Base-by-base conservation (phyloP, 139 green algal genomes). In the Zygnema cylindricum region DNA sequence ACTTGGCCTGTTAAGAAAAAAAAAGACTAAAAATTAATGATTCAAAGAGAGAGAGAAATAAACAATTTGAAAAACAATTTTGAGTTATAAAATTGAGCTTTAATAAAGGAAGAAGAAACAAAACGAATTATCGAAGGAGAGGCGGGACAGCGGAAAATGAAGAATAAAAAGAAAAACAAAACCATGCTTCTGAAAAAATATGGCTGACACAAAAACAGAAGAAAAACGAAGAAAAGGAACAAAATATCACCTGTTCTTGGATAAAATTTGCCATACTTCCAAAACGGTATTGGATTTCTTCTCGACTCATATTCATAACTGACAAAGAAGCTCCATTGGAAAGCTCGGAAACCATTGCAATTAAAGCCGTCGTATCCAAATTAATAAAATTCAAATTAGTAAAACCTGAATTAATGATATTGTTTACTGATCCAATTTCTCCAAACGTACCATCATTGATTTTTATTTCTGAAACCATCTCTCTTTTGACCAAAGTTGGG, bases 311-410 rank as follows among this genome's bases (percentile, higher is more conserved):
- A 16, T 16, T 21, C 16, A 16, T 35, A 16, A 81, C 16, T 16
- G 21, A 35, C 73, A 57, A 16, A 22, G 73, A 35, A 16, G 16
- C 73, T 35, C 73, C 73, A 38, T 81, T 81, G 73, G 73, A 57
- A 16, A 81, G 42, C 16, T 39, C 73, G 36, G 73, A 81, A 39
- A 81, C 73, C 16, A 81, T 35, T 38, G 73, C 73, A 11, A 81
- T 38, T 38, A 81, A 38, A 16, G 73, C 73, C 73, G 73, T 81
- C 73, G 73, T 81, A 38, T 81, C 73, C 22, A 81, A 21, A 38
- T 81, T 81, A 11, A 81, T 38, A 22, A 21, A 16, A 16, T 21
- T 21, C 73, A 11, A 32, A 35, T 38, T 38, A 16, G 16, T 38
- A 22, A 39, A 16, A 35, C 73, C 16, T 81, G 73, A 11, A 16